Evolutionary conservation across 1,139 yeast species (phyloP).

Genomic region (Yamadazyma buinensis): DNA sequence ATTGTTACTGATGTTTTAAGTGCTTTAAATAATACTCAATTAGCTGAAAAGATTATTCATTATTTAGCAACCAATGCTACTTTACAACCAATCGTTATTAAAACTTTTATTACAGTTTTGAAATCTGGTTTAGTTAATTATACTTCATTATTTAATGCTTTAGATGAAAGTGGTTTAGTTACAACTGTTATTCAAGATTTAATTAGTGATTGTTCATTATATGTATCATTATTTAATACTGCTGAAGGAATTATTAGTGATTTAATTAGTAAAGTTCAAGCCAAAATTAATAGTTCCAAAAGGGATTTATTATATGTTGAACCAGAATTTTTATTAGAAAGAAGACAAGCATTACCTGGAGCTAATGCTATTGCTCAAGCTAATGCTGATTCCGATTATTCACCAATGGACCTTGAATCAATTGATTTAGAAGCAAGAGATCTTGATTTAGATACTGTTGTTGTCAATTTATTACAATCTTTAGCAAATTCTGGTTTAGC

Average conservation of each 20-base stretch:
- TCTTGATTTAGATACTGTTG: constrained; percentile 25
- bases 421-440: constrained; percentile 12
- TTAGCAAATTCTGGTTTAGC: constrained; percentile 43
- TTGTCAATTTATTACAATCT: constrained; percentile 38
- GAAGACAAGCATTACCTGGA: background rate
- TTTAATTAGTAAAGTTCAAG: constrained; percentile 28
- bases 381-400: too few relatives aligned
- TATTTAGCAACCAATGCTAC: constrained; percentile 32
- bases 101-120: constrained; percentile 28
- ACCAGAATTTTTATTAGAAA: background rate
- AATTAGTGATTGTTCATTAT: constrained; percentile 40
- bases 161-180: constrained; percentile 38
- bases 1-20: constrained; percentile 42
- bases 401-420: background rate
- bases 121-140: constrained; percentile 31
- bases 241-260: constrained; percentile 27
- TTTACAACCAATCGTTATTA: constrained; percentile 34
- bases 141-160: constrained; percentile 33
- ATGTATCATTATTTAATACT: constrained; percentile 32
- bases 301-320: constrained; percentile 14
- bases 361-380: constrained; percentile 3
- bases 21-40: constrained; percentile 35
- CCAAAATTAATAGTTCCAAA: constrained; percentile 15
- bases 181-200: constrained; percentile 35
- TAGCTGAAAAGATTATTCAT: constrained; percentile 36